Base-by-base conservation (phyloP, 2,329 filamentous ascomycete genomes). In the Sphaerulina vaccinii region DNA sequence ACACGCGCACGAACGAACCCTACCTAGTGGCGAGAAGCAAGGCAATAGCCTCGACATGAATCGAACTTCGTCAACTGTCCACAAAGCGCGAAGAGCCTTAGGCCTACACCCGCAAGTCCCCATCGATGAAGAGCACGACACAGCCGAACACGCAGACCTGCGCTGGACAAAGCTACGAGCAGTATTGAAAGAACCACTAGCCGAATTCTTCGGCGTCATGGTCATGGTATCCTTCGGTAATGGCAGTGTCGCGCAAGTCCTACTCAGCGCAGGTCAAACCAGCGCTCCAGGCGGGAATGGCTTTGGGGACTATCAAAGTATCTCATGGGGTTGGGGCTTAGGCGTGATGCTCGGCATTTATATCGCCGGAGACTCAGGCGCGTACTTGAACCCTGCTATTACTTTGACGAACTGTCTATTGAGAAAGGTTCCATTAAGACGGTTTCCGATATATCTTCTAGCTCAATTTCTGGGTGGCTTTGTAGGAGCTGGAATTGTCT, bases 391-490 rank as follows among this genome's bases (percentile, higher is more conserved):
- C 63, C 83, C 86, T 0, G 86, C 84, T n/a, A 79, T 89, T 13
- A 88, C 85, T 1, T 76, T 89, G 22, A 77, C 80, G 54, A 86
- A 84, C 69, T 88, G 85, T 63, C 69, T 89, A 41, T 86, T 80
- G 67, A 82, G 86, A 48, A 79, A 81, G 48, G 78, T 87, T 22
- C 84, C 86, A 5, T 88, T 85, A 82, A 77, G 80, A 38, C 82
- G 85, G 33, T 82, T 88, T 56, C 85, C 85, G 1, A 68, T 84
- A n/a, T 89, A 89, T 68, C 73, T 80, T 32, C 49, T 84, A 1
- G 81, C 85, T 0, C 86, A 89, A 64, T 61, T 85, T 3, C 75
- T 89, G 0, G 86, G 86, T 2, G 85, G 80, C 35, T 86, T 88
- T 71, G 71, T 75, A 2, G 86, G 78, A 13, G 68, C 73, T 1